These are phyloP conservation scores for Nakazawaea populi DNA, from an alignment of 805 yeast genomes.

Conservation along the genomic window DNA sequence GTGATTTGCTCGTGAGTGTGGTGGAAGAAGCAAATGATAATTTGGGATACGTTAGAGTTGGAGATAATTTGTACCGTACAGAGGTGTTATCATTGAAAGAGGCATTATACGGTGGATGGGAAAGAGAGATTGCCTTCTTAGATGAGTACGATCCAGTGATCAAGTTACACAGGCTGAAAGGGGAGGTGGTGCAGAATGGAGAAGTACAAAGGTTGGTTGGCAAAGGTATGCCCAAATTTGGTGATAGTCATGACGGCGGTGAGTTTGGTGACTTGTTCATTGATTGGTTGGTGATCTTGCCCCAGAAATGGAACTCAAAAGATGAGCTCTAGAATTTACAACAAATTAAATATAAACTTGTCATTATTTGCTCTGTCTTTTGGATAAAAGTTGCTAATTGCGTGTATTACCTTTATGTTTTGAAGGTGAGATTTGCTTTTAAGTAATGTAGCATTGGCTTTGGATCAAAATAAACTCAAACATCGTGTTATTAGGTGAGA, in stretches of 20 bases:
- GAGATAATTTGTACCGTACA: constrained; percentile 67
- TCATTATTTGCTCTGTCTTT: background rate
- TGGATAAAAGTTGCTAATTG: background rate
- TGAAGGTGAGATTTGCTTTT: no score
- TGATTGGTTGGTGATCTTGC: constrained; percentile 42
- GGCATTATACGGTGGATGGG: constrained; percentile 79
- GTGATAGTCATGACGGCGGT: constrained; percentile 36
- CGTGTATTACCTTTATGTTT: no score
- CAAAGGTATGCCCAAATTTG: constrained; percentile 76
- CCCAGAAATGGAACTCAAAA: constrained; percentile 25
- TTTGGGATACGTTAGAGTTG: constrained; percentile 83
- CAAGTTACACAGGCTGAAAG: constrained; percentile 40
- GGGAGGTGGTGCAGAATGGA: constrained; percentile 53
- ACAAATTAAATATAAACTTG: background rate
- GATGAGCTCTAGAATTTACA: constrained; percentile 5
- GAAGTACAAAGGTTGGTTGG: constrained; percentile 67
- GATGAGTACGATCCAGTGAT: constrained; percentile 50
- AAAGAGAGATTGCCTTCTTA: constrained; percentile 56
- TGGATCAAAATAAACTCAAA: no score
- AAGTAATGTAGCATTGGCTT: no score
- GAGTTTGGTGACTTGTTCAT: constrained; percentile 49
- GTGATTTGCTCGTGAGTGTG: constrained; percentile 65
- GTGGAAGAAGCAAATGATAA: constrained; percentile 47
- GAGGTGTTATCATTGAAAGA: constrained; percentile 72
- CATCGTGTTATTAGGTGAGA: no score